A percentile compares a stretch with the other conserved stretches of the same genome.
Evolutionary conservation across 306 rosid species (phyloP).

Genomic region (Mimosa pudica): DNA sequence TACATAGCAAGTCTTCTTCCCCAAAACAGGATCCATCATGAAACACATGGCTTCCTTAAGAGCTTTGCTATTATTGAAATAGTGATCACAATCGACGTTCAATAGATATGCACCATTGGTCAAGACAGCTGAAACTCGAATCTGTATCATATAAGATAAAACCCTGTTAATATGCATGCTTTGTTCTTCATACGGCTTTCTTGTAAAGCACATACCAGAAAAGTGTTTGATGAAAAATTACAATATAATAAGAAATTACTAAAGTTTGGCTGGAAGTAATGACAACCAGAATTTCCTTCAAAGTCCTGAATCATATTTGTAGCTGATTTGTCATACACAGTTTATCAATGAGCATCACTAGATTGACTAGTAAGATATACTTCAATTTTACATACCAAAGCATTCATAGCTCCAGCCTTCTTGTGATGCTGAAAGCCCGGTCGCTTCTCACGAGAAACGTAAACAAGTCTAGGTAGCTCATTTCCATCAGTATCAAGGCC

Average conservation of each 20-base stretch:
- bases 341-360: conserved; percentile 1
- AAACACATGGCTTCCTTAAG: conserved; percentile 99
- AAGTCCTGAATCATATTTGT: conserved; percentile 8
- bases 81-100: conserved; percentile 99
- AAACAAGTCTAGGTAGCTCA: conserved; percentile 99
- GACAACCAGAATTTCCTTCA: background rate
- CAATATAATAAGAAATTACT: background rate
- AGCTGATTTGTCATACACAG: background rate
- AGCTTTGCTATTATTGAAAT: conserved; percentile 98
- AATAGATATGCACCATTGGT: conserved; percentile 97
- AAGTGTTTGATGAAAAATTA: conserved; percentile 12
- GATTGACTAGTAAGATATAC: conserved; percentile 19
- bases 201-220: background rate
- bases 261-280: conserved; percentile 7
- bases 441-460: conserved; percentile 99
- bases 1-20: conserved; percentile 96
- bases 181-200: background rate
- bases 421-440: conserved; percentile 99
- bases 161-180: conserved; percentile 33
- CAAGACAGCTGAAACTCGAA: conserved; percentile 98
- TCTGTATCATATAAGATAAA: conserved; percentile 54
- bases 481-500: conserved; percentile 99
- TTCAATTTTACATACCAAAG: conserved; percentile 70
- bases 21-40: conserved; percentile 96
- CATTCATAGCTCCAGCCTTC: conserved; percentile 99